A percentile compares a stretch with the other conserved stretches of the same genome.
Evolutionary conservation across 805 yeast species (phyloP).

Genomic region (Cyberlindnera suaveolens): DNA sequence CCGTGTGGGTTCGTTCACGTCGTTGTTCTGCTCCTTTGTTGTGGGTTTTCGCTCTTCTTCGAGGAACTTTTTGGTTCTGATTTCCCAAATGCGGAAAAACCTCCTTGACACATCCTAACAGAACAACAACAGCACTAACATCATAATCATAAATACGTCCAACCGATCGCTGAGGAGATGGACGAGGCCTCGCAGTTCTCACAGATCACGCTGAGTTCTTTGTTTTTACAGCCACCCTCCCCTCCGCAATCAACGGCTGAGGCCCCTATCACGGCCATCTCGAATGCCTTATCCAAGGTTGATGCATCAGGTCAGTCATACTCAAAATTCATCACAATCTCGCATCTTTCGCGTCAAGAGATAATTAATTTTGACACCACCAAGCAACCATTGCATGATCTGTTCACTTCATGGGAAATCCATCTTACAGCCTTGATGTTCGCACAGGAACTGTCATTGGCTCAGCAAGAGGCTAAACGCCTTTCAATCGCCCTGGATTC

Average conservation of each 20-base stretch:
- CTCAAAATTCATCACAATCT: slow-evolving; percentile 5
- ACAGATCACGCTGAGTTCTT: slow-evolving; percentile 4
- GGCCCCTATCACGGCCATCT: too few species aligned
- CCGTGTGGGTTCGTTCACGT: too few species aligned
- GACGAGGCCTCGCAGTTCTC: background rate
- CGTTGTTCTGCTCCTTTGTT: background rate
- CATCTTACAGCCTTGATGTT: slow-evolving; percentile 17
- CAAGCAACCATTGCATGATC: background rate
- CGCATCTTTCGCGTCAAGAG: slow-evolving; percentile 8
- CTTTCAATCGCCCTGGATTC: slow-evolving; percentile 17
- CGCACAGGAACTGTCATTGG: slow-evolving; percentile 17
- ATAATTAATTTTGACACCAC: background rate
- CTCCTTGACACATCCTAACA: too few species aligned
- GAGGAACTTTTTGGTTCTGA: too few species aligned
- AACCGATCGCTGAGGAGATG: too few species aligned
- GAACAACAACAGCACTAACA: too few species aligned
- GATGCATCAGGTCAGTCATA: background rate
- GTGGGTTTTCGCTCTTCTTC: background rate
- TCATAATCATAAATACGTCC: too few species aligned
- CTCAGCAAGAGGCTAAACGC: slow-evolving; percentile 23
- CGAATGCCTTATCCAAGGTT: too few species aligned
- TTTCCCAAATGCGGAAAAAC: too few species aligned
- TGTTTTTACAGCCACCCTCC: slow-evolving; percentile 9
- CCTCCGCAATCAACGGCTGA: slow-evolving; percentile 1
- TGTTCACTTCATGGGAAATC: slow-evolving; percentile 21